These are phyloP conservation scores for Leccinum truebloodii DNA, from an alignment of 768 basidiomycete genomes.

Conservation along the genomic window DNA sequence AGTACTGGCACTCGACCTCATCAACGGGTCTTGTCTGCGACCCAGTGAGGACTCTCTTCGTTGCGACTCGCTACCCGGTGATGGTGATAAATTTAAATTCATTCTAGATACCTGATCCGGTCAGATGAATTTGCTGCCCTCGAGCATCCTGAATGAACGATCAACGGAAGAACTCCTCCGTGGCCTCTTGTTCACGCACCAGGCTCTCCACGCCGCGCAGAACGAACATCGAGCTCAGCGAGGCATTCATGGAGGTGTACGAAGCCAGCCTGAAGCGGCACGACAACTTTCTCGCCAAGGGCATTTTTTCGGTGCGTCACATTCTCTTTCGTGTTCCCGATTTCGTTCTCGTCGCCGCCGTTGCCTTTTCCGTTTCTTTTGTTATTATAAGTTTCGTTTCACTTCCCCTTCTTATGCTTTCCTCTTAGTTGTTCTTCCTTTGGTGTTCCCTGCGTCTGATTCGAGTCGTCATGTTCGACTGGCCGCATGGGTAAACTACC, in stretches of 20 bases:
- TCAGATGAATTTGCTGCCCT: slow-evolving; percentile 72
- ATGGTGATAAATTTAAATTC: no score
- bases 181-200: slow-evolving; percentile 87
- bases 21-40: no score
- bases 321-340: slow-evolving; percentile 29
- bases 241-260: slow-evolving; percentile 81
- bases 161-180: slow-evolving; percentile 89
- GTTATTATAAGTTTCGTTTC: no score
- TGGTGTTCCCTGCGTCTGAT: neutral
- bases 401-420: no score
- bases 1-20: no score
- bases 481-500: neutral
- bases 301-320: slow-evolving; percentile 54
- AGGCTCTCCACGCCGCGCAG: slow-evolving; percentile 73
- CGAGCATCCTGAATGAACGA: slow-evolving; percentile 83
- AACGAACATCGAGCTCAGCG: slow-evolving; percentile 52
- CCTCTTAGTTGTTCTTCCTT: neutral
- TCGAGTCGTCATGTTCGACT: neutral
- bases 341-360: no score
- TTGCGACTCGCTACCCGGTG: no score
- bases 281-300: slow-evolving; percentile 42
- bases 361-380: no score
- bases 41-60: no score
- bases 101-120: slow-evolving; percentile 65
- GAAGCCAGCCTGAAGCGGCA: slow-evolving; percentile 78